phyloP scores from a whole-genome alignment of 139 green algal species.

The Coccomyxa sp. region DNA sequence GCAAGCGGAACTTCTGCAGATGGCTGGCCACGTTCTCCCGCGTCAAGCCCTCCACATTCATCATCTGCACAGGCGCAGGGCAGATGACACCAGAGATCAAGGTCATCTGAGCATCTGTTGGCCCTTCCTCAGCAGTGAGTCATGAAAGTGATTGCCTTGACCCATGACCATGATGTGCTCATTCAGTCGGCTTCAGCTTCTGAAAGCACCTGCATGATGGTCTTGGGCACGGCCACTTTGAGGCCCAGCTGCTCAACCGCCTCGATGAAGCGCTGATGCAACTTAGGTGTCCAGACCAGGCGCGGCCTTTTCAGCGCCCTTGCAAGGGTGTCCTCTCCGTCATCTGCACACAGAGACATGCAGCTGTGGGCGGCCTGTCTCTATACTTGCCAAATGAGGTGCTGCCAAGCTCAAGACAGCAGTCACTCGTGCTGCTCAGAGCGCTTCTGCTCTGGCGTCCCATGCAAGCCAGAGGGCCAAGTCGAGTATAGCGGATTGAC shows the following conservation, averaged over 20 bases:
- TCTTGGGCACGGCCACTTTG: constrained; percentile 81
- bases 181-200: no score
- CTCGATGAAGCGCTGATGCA: constrained; percentile 86
- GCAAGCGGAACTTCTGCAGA: constrained; percentile 89
- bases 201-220: constrained; percentile 76
- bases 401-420: no score
- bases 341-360: no score
- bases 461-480: no score
- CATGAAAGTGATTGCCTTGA: neutral
- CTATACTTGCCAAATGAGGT: no score
- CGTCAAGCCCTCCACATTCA: constrained; percentile 90
- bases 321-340: constrained; percentile 21
- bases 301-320: constrained; percentile 62
- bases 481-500: no score
- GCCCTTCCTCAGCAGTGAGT: neutral
- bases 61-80: constrained; percentile 46
- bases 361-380: no score
- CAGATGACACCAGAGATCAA: neutral
- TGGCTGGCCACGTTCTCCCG: constrained; percentile 93
- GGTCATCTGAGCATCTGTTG: neutral
- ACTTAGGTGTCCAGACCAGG: constrained; percentile 87
- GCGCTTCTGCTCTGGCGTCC: no score
- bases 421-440: no score
- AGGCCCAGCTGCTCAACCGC: constrained; percentile 71
- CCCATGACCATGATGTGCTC: neutral